Evolutionary conservation across 169 alveolate genomes (phyloP).

Genomic region (Theileria annulata): DNA sequence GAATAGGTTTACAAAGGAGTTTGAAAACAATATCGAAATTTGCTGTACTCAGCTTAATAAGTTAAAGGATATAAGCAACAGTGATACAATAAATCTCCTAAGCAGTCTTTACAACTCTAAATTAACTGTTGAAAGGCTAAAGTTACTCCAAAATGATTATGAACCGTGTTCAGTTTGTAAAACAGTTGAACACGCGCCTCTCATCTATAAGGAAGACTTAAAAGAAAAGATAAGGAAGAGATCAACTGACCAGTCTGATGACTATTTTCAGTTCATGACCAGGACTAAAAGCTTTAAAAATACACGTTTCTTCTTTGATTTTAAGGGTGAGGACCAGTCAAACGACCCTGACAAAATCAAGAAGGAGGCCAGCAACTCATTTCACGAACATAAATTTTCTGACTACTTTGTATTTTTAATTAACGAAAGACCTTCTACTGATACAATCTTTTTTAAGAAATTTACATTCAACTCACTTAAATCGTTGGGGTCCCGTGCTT

Average conservation of each 20-base stretch:
- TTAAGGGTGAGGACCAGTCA: not conserved
- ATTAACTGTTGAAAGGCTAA: conserved; percentile 18
- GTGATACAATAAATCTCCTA: not conserved
- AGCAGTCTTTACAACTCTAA: conserved; percentile 41
- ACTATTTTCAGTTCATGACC: conserved; percentile 6
- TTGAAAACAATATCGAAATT: conserved; percentile 49
- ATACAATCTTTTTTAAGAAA: not conserved
- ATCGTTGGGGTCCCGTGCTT: not conserved
- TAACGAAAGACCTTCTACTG: not conserved
- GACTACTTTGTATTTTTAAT: conserved; percentile 29
- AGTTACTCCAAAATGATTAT: conserved; percentile 10
- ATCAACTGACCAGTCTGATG: not conserved
- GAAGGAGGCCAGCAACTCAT: not conserved
- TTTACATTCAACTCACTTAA: not conserved
- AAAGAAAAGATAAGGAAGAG: not conserved
- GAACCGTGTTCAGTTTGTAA: conserved; percentile 33
- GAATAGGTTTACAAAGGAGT: conserved; percentile 41
- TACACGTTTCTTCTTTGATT: conserved; percentile 8
- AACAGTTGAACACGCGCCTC: conserved; percentile 28
- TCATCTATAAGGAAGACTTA: not conserved
- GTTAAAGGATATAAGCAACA: not conserved
- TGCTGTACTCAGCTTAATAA: conserved; percentile 53
- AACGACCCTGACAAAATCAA: not conserved
- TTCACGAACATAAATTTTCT: not conserved
- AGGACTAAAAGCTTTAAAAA: not conserved